Base-by-base conservation (phyloP, 148 eudicot species). In the Tetragonia tetragonoides region DNA sequence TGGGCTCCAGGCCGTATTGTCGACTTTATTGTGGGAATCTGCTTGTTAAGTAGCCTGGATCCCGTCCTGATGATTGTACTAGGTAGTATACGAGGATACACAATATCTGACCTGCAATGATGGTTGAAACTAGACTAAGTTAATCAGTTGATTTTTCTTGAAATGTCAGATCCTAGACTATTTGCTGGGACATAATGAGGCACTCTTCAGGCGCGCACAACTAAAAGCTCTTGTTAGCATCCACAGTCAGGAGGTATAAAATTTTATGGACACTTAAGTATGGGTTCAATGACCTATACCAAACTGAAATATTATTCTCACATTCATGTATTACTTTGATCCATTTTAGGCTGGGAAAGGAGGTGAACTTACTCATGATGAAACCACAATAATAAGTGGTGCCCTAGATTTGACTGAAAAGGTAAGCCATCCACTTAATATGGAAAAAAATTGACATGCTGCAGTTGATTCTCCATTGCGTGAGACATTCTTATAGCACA, bases 201-300 rank as follows among this genome's bases (percentile, higher is more conserved):
- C 89, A 28, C 82, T 94, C 68, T 94, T 94, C 75, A 92, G 98
- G 75, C 88, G 98, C 72, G 95, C 97, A 75, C 98, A 94, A 57
- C 78, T 94, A 76, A 94, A 94, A 82, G 98, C 98, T 68, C 93
- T 94, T 69, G 98, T 94, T 56, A 87, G 92, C 75, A 94, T 94
- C 70, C 97, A 94, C 38, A 78, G 97, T 78, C 88, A 88, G 87
- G 98, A 92, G 98, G 98, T 94, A 89, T 37, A 59, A 77, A 20
- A 78, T n/a, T 15, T 38, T 4, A 54, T 24, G 24, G 37, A 34
- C 49, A 62, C 21, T 23, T 3, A 20, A 40, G 40, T 51, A 9
- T 40, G 60, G 5, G 1, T 10, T 12, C 17, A 63, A 28, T 6
- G 54, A 54, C 23, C 14, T 81, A 63, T 75, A 20, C 68, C 11